These are phyloP conservation scores for Suillus subaureus DNA, from an alignment of 768 basidiomycete genomes.

Conservation along the genomic window DNA sequence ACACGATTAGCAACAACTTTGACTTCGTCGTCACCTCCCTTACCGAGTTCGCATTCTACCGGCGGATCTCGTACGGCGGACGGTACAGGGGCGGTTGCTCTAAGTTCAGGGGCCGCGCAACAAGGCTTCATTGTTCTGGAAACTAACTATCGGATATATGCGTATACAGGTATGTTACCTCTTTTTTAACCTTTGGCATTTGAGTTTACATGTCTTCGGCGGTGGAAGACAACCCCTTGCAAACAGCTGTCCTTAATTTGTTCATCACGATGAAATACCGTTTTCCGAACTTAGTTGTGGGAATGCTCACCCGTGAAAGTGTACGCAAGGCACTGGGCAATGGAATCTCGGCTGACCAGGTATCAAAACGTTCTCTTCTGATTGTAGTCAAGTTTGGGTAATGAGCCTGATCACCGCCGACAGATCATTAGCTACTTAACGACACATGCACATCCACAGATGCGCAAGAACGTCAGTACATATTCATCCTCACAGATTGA, in stretches of 20 bases:
- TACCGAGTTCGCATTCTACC: constrained; percentile 54
- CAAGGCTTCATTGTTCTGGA: constrained; percentile 96
- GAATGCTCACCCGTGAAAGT: constrained; percentile 91
- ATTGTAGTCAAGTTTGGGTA: constrained; percentile 21
- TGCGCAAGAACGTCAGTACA: constrained; percentile 83
- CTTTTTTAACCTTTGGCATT: constrained; percentile 16
- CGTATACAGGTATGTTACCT: constrained; percentile 78
- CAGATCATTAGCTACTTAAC: constrained; percentile 96
- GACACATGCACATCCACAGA: constrained; percentile 96
- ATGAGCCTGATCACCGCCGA: constrained; percentile 16
- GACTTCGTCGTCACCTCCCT: constrained; percentile 85
- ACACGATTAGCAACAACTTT: constrained; percentile 94
- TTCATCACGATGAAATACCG: constrained; percentile 92
- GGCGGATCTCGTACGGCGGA: constrained; percentile 20
- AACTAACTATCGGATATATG: constrained; percentile 98
- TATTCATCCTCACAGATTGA: constrained; percentile 6
- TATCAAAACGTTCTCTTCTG: constrained; percentile 34
- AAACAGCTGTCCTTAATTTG: constrained; percentile 93
- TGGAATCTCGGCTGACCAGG: constrained; percentile 97
- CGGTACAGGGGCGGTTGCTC: constrained; percentile 23
- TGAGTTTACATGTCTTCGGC: constrained; percentile 22
- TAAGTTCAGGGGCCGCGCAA: constrained; percentile 56
- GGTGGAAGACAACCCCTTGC: constrained; percentile 83
- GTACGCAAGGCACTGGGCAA: constrained; percentile 92
- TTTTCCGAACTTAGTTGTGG: constrained; percentile 97